phyloP scores from a whole-genome alignment of 2,329 filamentous ascomycete genomes.

The Pestalotiopsis sp. region DNA sequence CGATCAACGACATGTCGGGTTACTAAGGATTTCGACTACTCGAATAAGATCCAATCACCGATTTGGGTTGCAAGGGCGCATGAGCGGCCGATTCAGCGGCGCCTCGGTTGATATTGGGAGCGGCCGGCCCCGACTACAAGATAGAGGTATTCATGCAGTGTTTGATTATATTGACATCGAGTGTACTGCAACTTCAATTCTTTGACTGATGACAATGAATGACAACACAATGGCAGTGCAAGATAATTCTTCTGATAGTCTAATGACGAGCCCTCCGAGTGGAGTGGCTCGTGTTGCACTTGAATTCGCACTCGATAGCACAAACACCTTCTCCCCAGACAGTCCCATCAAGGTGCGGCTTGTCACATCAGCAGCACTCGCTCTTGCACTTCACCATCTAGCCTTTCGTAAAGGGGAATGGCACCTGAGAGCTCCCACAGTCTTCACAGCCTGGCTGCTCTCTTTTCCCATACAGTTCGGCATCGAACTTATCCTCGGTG shows the following conservation, averaged over 20 bases:
- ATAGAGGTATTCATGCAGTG: background rate
- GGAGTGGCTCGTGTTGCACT: background rate
- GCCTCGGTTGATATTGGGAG: background rate
- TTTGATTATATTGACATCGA: background rate
- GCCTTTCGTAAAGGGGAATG: background rate
- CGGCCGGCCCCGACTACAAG: background rate
- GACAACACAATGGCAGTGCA: background rate
- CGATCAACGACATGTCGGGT: background rate
- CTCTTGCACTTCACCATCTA: background rate
- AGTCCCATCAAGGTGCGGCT: background rate
- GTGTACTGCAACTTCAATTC: background rate
- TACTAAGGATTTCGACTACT: background rate
- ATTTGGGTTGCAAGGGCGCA: background rate
- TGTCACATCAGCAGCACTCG: background rate
- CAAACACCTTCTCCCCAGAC: background rate
- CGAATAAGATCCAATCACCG: background rate
- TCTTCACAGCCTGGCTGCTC: background rate
- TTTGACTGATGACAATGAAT: background rate
- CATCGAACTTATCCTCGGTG: background rate
- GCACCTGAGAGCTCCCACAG: background rate
- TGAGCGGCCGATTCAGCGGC: background rate
- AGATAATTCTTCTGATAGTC: background rate
- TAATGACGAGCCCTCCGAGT: background rate
- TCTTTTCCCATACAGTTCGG: background rate
- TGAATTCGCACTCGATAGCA: background rate